Percentiles rank a stretch among this genome's conserved stretches.
Conservation (phyloP, 2,329 filamentous ascomycete species). For the Trichoderma arundinaceum region DNA sequence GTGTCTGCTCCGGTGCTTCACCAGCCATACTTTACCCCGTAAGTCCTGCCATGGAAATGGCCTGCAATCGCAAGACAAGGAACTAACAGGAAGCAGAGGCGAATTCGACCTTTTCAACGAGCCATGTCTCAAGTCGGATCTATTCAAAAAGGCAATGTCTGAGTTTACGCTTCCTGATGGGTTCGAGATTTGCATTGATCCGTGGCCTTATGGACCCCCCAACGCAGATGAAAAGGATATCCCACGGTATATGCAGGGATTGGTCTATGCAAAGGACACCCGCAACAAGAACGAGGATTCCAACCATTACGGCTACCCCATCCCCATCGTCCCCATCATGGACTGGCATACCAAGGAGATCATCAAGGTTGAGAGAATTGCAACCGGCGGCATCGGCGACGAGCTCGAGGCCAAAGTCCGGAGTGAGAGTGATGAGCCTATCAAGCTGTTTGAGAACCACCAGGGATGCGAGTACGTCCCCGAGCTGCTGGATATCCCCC, state of each 20-base stretch:
- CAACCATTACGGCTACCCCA: constrained; percentile 67
- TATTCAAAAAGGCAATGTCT: constrained; percentile 55
- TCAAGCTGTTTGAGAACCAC: constrained; percentile 52
- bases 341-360: constrained; percentile 61
- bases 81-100: constrained; percentile 36
- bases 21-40: constrained; percentile 48
- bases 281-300: constrained; percentile 56
- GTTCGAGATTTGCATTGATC: constrained; percentile 54
- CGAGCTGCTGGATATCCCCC: constrained; percentile 55
- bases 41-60: constrained; percentile 25
- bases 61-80: neutral
- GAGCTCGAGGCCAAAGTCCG: constrained; percentile 47
- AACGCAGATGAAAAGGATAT: constrained; percentile 47
- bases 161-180: constrained; percentile 54
- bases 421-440: constrained; percentile 48
- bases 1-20: constrained; percentile 38
- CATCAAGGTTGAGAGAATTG: constrained; percentile 62
- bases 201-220: constrained; percentile 70
- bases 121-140: constrained; percentile 49
- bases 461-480: constrained; percentile 54
- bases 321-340: constrained; percentile 65
- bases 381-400: constrained; percentile 55
- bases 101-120: constrained; percentile 52
- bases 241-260: constrained; percentile 55
- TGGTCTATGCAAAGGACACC: constrained; percentile 54